A percentile compares a stretch with the other conserved stretches of the same genome.
Evolutionary conservation across 148 eudicot species (phyloP).

Genomic region (Vaccinium corymbosum): DNA sequence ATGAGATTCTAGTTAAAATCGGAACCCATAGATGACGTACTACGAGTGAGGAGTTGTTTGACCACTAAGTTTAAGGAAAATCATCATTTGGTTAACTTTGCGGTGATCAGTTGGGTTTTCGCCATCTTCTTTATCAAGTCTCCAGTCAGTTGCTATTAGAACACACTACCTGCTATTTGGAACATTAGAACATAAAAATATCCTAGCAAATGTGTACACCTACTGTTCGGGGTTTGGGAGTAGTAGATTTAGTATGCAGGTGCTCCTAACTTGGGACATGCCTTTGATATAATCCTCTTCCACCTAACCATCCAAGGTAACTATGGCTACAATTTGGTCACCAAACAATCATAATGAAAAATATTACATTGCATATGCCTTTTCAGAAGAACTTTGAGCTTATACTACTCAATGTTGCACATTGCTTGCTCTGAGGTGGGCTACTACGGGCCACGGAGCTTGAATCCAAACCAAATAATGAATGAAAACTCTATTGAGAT

Average conservation of each 20-base stretch:
- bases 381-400: neutral
- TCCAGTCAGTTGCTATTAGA: too few relatives aligned
- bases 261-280: slow-evolving; percentile 1
- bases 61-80: neutral
- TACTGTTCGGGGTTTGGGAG: too few relatives aligned
- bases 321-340: neutral
- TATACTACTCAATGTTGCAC: too few relatives aligned
- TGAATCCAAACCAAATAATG: too few relatives aligned
- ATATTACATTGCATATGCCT: neutral
- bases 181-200: neutral
- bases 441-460: too few relatives aligned
- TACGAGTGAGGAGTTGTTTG: neutral
- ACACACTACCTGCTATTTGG: neutral
- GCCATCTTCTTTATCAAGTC: too few relatives aligned
- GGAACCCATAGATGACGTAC: neutral
- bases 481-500: too few relatives aligned
- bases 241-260: neutral
- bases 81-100: neutral
- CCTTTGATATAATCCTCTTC: neutral
- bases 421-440: too few relatives aligned
- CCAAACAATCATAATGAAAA: neutral
- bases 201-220: neutral
- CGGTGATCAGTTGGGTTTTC: too few relatives aligned
- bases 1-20: neutral
- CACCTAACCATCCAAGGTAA: neutral